These are phyloP conservation scores for Tritrichomonas foetus DNA, from an alignment of 208 protist species.

Conservation along the genomic window DNA sequence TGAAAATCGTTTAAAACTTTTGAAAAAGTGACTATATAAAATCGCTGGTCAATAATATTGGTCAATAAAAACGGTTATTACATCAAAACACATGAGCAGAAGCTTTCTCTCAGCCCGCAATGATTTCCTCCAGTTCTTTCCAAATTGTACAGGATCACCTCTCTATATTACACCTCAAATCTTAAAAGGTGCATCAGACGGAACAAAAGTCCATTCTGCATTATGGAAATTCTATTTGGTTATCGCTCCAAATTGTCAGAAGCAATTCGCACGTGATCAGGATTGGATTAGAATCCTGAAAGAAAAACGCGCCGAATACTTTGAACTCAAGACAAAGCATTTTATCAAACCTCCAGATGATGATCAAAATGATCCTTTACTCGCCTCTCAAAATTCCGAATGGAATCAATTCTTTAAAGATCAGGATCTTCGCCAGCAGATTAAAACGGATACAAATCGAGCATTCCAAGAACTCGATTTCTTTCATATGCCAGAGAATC, in stretches of 20 bases:
- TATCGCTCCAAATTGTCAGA: neutral
- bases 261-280: neutral
- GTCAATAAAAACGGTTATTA: too few species aligned
- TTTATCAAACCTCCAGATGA: neutral
- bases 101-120: neutral
- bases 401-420: slow-evolving; percentile 23
- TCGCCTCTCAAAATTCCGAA: neutral
- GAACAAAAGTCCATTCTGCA: neutral
- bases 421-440: neutral
- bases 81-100: too few species aligned
- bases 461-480: slow-evolving; percentile 17
- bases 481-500: neutral
- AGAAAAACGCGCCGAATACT: neutral
- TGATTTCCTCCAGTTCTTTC: neutral
- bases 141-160: slow-evolving; percentile 10
- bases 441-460: neutral
- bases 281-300: slow-evolving; percentile 12
- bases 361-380: neutral
- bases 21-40: too few species aligned
- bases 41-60: too few species aligned
- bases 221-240: neutral
- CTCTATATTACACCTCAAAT: slow-evolving; percentile 2
- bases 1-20: too few species aligned
- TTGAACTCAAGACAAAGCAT: neutral
- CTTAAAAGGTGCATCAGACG: neutral